Conservation (phyloP, 192 early-diverging fungal genomes). For the Coemansia erecta region DNA sequence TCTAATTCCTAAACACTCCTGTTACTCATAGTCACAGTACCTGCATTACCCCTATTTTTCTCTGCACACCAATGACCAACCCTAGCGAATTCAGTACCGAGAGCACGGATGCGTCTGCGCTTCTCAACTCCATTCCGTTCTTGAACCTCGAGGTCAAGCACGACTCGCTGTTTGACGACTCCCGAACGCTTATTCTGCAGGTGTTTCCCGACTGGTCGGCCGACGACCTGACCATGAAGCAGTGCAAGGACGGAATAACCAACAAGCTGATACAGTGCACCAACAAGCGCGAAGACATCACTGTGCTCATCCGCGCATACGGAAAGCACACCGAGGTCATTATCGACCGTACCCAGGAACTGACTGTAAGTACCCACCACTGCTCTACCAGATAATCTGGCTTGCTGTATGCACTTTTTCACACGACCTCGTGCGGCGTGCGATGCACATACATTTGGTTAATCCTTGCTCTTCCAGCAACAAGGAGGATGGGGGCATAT, state of each 20-base stretch:
- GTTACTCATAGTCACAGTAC: neutral
- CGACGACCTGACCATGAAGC: constrained; percentile 58
- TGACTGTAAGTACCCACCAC: constrained; percentile 67
- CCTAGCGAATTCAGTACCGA: constrained; percentile 8
- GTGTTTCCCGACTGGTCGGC: constrained; percentile 65
- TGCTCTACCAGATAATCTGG: neutral
- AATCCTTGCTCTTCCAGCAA: too few species aligned
- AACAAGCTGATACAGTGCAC: constrained; percentile 78
- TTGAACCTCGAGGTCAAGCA: constrained; percentile 43
- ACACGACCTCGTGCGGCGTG: too few species aligned
- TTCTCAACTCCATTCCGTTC: constrained; percentile 40
- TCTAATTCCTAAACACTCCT: neutral
- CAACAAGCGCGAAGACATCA: constrained; percentile 55
- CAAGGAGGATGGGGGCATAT: too few species aligned
- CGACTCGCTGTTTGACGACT: constrained; percentile 63
- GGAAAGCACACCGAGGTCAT: constrained; percentile 83
- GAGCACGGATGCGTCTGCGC: constrained; percentile 5
- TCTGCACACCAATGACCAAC: constrained; percentile 28
- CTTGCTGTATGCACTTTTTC: neutral
- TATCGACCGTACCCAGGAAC: constrained; percentile 86
- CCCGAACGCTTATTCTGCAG: constrained; percentile 50
- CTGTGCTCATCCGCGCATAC: constrained; percentile 84
- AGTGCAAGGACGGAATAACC: constrained; percentile 81
- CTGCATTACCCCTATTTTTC: constrained; percentile 1
- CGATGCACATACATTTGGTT: too few species aligned